phyloP scores from a whole-genome alignment of 495 filamentous ascomycete genomes.

The Astrothelium macrocarpum region DNA sequence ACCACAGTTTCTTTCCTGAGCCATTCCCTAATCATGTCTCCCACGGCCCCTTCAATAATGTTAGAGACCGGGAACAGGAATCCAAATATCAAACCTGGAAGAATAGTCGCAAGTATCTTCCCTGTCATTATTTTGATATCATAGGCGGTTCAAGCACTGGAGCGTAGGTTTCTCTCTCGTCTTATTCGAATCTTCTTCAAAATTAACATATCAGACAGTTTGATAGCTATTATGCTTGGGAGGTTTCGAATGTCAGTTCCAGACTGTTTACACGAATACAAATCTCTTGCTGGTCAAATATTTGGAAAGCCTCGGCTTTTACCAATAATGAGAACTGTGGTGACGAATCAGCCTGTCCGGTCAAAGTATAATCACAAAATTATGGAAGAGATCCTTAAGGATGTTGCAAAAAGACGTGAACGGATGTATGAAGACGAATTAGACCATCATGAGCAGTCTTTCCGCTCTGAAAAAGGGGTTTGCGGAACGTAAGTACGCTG shows the following conservation, averaged over 20 bases:
- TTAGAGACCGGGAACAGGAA: not conserved
- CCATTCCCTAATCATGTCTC: constrained; percentile 12
- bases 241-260: constrained; percentile 20
- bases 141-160: constrained; percentile 19
- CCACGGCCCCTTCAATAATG: constrained; percentile 9
- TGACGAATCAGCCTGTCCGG: not conserved
- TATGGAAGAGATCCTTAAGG: constrained; percentile 14
- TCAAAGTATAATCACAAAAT: constrained; percentile 10
- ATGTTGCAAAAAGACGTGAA: constrained; percentile 14
- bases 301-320: constrained; percentile 15
- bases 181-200: not conserved
- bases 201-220: constrained; percentile 8
- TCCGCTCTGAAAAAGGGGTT: constrained; percentile 9
- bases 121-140: constrained; percentile 21
- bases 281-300: constrained; percentile 12
- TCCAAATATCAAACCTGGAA: not conserved
- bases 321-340: not conserved
- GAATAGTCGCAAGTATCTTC: constrained; percentile 14
- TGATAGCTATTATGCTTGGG: constrained; percentile 21
- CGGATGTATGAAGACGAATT: not conserved
- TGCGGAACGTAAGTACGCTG: constrained; percentile 14
- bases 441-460: not conserved
- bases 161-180: constrained; percentile 7
- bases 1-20: constrained; percentile 16
- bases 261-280: constrained; percentile 17